Evolutionary conservation across 176 grass and related monocot genomes (phyloP).

Genomic region (Oryza meridionalis): DNA sequence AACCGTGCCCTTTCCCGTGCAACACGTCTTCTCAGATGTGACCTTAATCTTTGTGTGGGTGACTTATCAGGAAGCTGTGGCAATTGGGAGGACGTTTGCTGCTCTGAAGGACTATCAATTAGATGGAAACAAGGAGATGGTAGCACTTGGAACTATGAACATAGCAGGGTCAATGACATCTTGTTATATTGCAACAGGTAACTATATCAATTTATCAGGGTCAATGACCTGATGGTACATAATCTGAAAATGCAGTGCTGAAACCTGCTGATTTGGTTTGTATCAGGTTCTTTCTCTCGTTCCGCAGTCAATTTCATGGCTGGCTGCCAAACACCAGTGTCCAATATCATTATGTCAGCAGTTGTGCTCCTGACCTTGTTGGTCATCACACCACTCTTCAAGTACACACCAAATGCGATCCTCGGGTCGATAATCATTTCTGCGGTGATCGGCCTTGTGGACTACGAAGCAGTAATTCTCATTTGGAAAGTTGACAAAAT

Average conservation of each 20-base stretch:
- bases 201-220: neutral
- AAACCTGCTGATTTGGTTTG: constrained; percentile 21
- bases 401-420: constrained; percentile 93
- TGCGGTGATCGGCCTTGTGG: constrained; percentile 73
- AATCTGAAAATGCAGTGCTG: constrained; percentile 12
- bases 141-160: constrained; percentile 96
- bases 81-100: constrained; percentile 99
- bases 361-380: constrained; percentile 86
- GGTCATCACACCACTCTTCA: constrained; percentile 92
- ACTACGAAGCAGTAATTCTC: constrained; percentile 81
- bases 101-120: constrained; percentile 85
- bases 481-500: constrained; percentile 99
- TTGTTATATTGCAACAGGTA: constrained; percentile 91
- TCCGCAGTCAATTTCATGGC: constrained; percentile 98
- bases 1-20: neutral
- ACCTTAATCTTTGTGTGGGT: constrained; percentile 5
- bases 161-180: constrained; percentile 91
- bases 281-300: constrained; percentile 92
- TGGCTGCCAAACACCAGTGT: constrained; percentile 75
- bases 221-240: neutral
- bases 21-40: neutral
- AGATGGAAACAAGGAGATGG: constrained; percentile 99
- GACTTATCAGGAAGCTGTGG: constrained; percentile 78
- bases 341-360: constrained; percentile 87
- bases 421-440: constrained; percentile 89